phyloP scores from a whole-genome alignment of 2,329 filamentous ascomycete genomes.

The Emergomyces pasteurianus region DNA sequence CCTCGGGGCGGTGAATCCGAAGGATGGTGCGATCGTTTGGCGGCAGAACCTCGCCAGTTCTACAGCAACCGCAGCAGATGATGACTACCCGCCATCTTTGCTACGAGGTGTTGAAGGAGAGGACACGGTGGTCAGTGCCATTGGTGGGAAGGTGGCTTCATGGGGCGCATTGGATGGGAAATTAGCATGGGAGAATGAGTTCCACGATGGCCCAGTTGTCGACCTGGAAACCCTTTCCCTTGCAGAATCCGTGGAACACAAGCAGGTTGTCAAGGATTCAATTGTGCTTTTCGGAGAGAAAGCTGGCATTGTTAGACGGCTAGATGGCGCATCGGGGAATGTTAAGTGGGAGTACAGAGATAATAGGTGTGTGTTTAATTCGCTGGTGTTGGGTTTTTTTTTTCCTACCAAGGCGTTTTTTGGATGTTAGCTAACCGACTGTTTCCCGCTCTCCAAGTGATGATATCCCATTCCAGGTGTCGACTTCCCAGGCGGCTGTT shows the following conservation, averaged over 20 bases:
- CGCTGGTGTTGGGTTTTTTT: not conserved
- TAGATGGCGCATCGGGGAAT: constrained; percentile 60
- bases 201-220: constrained; percentile 35
- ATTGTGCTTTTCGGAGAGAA: constrained; percentile 52
- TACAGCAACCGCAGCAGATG: constrained; percentile 20
- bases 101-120: constrained; percentile 68
- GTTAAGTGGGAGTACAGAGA: constrained; percentile 71
- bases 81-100: constrained; percentile 14
- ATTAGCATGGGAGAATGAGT: constrained; percentile 59
- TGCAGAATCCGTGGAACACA: constrained; percentile 40
- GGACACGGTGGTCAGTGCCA: constrained; percentile 62
- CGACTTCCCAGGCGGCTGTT: constrained; percentile 54
- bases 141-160: constrained; percentile 57
- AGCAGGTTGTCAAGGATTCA: constrained; percentile 45
- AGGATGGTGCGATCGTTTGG: constrained; percentile 76
- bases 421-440: constrained; percentile 4
- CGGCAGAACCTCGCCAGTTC: constrained; percentile 55
- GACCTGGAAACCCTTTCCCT: constrained; percentile 63
- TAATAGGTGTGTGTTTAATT: constrained; percentile 31
- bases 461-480: constrained; percentile 64
- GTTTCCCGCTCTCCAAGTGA: constrained; percentile 37
- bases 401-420: not conserved
- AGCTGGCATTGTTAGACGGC: constrained; percentile 49
- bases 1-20: constrained; percentile 79
- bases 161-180: constrained; percentile 79